Conservation (phyloP, 139 green algal genomes). For the Nannochloris sp. region DNA sequence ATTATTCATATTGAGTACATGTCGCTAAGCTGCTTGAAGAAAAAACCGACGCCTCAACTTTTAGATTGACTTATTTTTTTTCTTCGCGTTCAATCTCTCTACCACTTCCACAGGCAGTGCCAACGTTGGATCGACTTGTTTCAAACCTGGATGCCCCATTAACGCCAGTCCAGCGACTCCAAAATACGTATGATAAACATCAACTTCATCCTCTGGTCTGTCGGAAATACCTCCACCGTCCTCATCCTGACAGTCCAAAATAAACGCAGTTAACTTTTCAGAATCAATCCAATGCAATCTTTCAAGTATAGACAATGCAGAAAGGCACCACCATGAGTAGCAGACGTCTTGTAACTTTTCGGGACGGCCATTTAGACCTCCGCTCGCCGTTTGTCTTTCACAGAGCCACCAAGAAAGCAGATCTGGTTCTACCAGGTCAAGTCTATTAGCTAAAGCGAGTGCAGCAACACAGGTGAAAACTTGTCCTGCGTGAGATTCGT, state of each 20-base stretch:
- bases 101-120: slow-evolving; percentile 76
- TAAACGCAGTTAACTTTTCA: slow-evolving; percentile 68
- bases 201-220: slow-evolving; percentile 82
- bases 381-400: slow-evolving; percentile 81
- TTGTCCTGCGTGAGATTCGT: slow-evolving; percentile 75
- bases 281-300: slow-evolving; percentile 91
- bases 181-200: slow-evolving; percentile 99
- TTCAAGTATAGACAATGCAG: slow-evolving; percentile 77
- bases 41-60: no score
- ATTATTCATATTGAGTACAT: slow-evolving; percentile 1
- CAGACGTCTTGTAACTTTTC: slow-evolving; percentile 88
- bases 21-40: no score
- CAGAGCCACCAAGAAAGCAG: slow-evolving; percentile 92
- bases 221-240: slow-evolving; percentile 92
- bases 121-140: slow-evolving; percentile 76
- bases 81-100: slow-evolving; percentile 11
- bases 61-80: no score
- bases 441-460: slow-evolving; percentile 63
- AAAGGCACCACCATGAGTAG: slow-evolving; percentile 95
- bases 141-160: slow-evolving; percentile 67
- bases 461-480: slow-evolving; percentile 91
- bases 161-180: slow-evolving; percentile 86
- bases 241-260: slow-evolving; percentile 89
- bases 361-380: slow-evolving; percentile 89
- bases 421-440: slow-evolving; percentile 79